Base-by-base conservation (phyloP, 352 stramenopile genomes). In the Albugo laibachii region DNA sequence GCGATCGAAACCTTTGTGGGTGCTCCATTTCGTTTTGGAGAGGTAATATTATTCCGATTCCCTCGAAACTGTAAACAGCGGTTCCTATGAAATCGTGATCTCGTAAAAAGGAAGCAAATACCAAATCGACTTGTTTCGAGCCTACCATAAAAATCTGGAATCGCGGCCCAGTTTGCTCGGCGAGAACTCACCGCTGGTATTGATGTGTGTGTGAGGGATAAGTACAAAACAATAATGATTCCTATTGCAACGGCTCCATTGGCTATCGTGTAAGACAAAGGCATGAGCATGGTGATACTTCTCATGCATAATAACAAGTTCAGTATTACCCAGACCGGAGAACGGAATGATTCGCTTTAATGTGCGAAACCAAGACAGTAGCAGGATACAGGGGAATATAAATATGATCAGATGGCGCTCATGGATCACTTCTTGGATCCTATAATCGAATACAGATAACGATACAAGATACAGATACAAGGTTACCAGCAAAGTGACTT, bases 211-310 rank as follows among this genome's bases (percentile, higher is more conserved):
- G 69, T 43, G 40, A 80, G 54, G 13, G 74, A 83, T 59, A 80
- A 83, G 59, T 81, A 86, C 52, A 86, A 86, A 5, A 86, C 74
- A 39, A 86, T 86, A n/a, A 45, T 54, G 41, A 86, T 83, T 11
- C 69, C 74, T 5, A 72, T 59, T 0, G 76, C 41, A 18, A 86
- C 71, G 0, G 71, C 69, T 6, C 69, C 49, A 46, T 83, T 86
- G 14, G 70, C 73, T 85, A 57, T 10, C 12, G n/a, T n/a, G n/a
- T n/a, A n/a, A n/a, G n/a, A 53, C 35, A 54, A 18, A 10, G 14
- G 8, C 18, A 38, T 24, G n/a, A n/a, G n/a, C n/a, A 50, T 10
- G 18, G 37, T 37, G 13, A 44, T 15, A 11, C 24, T 18, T 19
- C 50, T 39, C 16, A 5, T 13, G 21, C 36, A 39, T 54, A n/a